A percentile compares a stretch with the other conserved stretches of the same genome.
Evolutionary conservation across 2,329 filamentous ascomycete genomes (phyloP).

Genomic region (Colletotrichum nymphaeae): DNA sequence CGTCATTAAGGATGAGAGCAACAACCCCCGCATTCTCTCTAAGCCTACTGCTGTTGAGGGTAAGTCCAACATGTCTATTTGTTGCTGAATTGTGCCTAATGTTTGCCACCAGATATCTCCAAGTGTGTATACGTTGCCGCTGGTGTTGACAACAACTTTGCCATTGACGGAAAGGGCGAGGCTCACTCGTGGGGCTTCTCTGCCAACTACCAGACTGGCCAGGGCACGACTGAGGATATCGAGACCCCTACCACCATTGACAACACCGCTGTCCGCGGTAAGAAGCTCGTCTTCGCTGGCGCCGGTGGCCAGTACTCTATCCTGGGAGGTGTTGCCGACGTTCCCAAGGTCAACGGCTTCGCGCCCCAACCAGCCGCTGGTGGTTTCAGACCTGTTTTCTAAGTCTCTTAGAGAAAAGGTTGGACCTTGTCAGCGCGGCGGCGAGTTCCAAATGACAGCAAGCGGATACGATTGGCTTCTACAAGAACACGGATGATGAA

Average conservation of each 20-base stretch:
- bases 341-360: constrained; percentile 45
- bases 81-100: constrained; percentile 1
- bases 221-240: constrained; percentile 83
- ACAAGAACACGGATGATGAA: constrained; percentile 20
- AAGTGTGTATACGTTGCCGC: constrained; percentile 70
- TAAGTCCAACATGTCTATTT: constrained; percentile 43
- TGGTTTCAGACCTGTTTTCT: constrained; percentile 31
- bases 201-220: constrained; percentile 82
- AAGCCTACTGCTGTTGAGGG: constrained; percentile 71
- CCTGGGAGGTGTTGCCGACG: constrained; percentile 57
- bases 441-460: background rate
- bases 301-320: constrained; percentile 89
- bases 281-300: constrained; percentile 81
- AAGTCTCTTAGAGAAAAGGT: background rate
- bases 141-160: constrained; percentile 80
- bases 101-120: constrained; percentile 54
- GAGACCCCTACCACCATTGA: constrained; percentile 82
- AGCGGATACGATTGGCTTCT: constrained; percentile 6
- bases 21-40: constrained; percentile 77
- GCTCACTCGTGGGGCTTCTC: constrained; percentile 87
- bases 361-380: constrained; percentile 29
- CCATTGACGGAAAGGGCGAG: constrained; percentile 75
- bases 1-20: constrained; percentile 72
- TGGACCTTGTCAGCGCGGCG: too few species aligned
- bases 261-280: constrained; percentile 83